These are phyloP conservation scores for Leccinum pachyderme DNA, from an alignment of 1,284 basidiomycete genomes.

Conservation along the genomic window DNA sequence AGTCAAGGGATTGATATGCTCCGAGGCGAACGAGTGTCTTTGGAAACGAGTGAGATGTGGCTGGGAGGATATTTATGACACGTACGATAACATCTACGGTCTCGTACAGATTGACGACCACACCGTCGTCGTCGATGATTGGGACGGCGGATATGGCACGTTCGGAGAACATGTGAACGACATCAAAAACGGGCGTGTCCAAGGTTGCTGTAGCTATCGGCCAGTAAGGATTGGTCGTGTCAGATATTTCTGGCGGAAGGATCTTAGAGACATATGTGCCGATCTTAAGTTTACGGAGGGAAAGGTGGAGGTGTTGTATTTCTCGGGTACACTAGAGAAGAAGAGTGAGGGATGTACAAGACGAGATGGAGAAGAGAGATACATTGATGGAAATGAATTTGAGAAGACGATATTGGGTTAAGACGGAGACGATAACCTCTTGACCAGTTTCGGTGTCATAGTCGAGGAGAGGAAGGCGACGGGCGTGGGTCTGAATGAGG, in stretches of 20 bases:
- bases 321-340: constrained; percentile 63
- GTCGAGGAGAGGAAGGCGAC: constrained; percentile 92
- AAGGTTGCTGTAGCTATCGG: constrained; percentile 93
- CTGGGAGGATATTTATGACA: constrained; percentile 19
- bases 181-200: constrained; percentile 93
- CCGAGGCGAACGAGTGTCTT: constrained; percentile 96
- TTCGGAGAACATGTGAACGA: constrained; percentile 98
- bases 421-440: constrained; percentile 92
- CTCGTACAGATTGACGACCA: constrained; percentile 97
- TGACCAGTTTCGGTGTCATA: constrained; percentile 92
- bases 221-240: constrained; percentile 69
- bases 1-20: constrained; percentile 90
- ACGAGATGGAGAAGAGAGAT: constrained; percentile 30
- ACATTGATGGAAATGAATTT: constrained; percentile 99
- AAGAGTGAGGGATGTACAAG: constrained; percentile 9
- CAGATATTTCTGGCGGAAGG: constrained; percentile 39
- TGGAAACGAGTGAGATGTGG: constrained; percentile 10
- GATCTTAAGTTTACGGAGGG: constrained; percentile 86
- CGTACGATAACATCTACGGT: constrained; percentile 98
- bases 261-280: constrained; percentile 83
- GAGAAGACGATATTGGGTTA: constrained; percentile 97
- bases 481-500: constrained; percentile 94
- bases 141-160: constrained; percentile 96
- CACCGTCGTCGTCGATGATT: constrained; percentile 89
- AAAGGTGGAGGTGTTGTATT: constrained; percentile 72